Conservation (phyloP, 148 eudicot species). For the Rhododendron kiyosumense region DNA sequence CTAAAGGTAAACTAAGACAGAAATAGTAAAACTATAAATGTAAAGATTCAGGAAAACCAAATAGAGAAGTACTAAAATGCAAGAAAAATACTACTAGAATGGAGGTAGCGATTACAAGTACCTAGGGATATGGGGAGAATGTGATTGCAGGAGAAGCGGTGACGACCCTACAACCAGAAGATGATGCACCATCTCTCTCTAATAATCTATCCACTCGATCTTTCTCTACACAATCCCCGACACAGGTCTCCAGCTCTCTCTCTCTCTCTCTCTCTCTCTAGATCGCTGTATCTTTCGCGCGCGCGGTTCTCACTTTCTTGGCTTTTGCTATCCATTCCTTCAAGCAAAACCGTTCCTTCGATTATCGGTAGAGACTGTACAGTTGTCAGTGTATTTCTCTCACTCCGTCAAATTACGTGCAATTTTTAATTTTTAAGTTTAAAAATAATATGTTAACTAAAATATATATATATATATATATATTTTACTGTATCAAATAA, state of each 20-base stretch:
- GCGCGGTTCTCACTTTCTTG: not conserved
- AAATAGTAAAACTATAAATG: not conserved
- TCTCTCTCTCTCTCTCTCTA: not conserved
- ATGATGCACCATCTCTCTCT: slow-evolving; percentile 17
- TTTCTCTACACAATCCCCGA: not conserved
- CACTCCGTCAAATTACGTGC: no score
- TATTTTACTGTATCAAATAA: no score
- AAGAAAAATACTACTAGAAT: not conserved
- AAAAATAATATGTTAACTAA: no score
- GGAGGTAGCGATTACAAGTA: not conserved
- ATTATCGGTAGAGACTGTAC: not conserved
- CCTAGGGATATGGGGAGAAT: slow-evolving; percentile 26
- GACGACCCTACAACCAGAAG: slow-evolving; percentile 22
- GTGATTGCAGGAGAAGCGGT: slow-evolving; percentile 24
- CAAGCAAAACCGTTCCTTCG: no score
- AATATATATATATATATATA: no score
- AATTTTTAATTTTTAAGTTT: no score
- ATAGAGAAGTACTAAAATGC: not conserved
- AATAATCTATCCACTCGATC: not conserved
- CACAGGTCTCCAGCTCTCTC: not conserved
- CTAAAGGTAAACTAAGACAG: not conserved
- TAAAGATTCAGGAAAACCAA: not conserved
- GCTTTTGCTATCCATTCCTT: not conserved
- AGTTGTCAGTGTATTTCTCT: not conserved
- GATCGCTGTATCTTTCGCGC: not conserved